Base-by-base conservation (phyloP, 768 basidiomycete species). In the Termitomyces sp. region DNA sequence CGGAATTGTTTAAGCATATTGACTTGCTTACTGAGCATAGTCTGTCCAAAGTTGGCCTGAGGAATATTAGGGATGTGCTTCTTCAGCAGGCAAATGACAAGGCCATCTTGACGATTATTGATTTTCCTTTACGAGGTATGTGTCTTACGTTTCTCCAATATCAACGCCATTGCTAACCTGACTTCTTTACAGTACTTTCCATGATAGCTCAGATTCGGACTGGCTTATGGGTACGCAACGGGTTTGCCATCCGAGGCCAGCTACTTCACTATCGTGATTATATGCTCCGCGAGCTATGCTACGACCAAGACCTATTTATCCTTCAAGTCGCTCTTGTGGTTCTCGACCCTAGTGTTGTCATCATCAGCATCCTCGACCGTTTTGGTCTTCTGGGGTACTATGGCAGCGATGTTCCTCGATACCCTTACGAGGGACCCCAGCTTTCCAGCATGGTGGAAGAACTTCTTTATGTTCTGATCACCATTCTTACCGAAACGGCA, bases 161-260 rank as follows among this genome's bases (percentile, higher is more conserved):
- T 48, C 6, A 24, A 34, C 55, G n/a, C 18, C 39, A 45, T 27
- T 4, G 33, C 1, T 48, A 11, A 52, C 6, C n/a, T 36, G 42
- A 58, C 6, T 31, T 13, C 22, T 59, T 27, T 33, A 11, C 24
- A 95, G 93, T 93, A 6, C 77, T 95, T 30, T 83, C 88, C 1
- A 93, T 95, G 87, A 87, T 96, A 47, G 94, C 95, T 0, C 97
- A 98, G 69, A 93, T 98, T 53, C 86, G 95, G 27, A 90, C 93
- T 0, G 95, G 95, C 0, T 80, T 98, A 4, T 99, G 97, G 97
- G 95, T 97, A 8, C 89, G 96, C 55, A 99, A 99, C 65, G 97
- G 97, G 4, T 92, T 95, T 67, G 90, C 90, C 16, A 95, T 98
- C 64, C 88, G 96, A 1, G 94, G 95, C 0, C 97, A 98, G 70